Percentiles rank a stretch among this genome's conserved stretches.
phyloP scores from a whole-genome alignment of 129 eudicot genomes.

The Saussurea involucrata region DNA sequence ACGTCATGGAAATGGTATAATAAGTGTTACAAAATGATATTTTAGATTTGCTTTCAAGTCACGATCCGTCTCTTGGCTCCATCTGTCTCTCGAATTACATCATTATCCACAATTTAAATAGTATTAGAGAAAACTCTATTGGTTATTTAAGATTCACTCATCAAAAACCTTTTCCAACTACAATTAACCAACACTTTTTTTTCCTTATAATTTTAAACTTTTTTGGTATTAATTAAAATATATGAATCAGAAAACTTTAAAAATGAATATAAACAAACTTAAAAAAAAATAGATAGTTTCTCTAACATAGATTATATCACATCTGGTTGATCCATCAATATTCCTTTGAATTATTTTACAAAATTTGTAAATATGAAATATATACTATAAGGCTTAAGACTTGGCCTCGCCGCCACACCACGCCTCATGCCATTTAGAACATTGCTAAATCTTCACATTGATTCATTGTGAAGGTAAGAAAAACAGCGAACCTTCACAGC shows the following conservation, averaged over 20 bases:
- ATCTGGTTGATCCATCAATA: too few relatives aligned
- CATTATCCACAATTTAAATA: not conserved
- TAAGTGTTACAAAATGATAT: not conserved
- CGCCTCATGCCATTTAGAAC: too few relatives aligned
- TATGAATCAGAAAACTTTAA: not conserved
- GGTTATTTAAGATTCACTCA: not conserved
- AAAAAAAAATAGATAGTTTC: not conserved
- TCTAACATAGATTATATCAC: not conserved
- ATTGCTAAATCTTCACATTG: too few relatives aligned
- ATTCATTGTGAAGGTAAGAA: too few relatives aligned
- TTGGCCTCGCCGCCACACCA: too few relatives aligned
- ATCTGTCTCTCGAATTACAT: not conserved
- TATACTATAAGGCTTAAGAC: too few relatives aligned
- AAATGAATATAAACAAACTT: not conserved
- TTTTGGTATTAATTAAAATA: not conserved
- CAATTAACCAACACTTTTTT: not conserved
- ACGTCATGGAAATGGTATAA: not conserved
- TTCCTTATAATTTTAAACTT: not conserved
- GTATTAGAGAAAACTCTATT: not conserved
- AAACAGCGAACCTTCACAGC: too few relatives aligned
- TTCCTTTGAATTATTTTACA: too few relatives aligned
- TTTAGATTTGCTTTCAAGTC: not conserved
- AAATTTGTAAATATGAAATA: too few relatives aligned
- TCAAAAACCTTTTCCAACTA: slow-evolving; percentile 16
- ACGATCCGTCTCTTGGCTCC: not conserved